Evolutionary conservation across 495 filamentous ascomycete species (phyloP).

Genomic region (Neurospora tetrasperma): DNA sequence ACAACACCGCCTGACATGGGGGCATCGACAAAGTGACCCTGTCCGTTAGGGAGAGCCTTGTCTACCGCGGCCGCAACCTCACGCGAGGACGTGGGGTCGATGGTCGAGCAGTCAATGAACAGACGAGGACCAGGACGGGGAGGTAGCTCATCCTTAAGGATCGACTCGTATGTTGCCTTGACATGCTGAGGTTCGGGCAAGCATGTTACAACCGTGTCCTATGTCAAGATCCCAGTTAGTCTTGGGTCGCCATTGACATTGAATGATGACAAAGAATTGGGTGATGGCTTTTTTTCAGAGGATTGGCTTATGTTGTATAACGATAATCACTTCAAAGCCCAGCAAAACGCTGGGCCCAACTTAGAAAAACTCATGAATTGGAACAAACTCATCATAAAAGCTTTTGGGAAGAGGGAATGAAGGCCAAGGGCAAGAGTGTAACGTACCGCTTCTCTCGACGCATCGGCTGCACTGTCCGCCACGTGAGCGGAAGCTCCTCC

Average conservation of each 20-base stretch:
- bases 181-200: slow-evolving; percentile 75
- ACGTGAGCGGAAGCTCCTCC: slow-evolving; percentile 46
- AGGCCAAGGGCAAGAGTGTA: neutral
- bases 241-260: neutral
- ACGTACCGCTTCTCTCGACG: slow-evolving; percentile 67
- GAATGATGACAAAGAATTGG: neutral
- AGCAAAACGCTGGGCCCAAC: slow-evolving; percentile 35
- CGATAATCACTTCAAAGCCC: slow-evolving; percentile 36
- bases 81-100: slow-evolving; percentile 68
- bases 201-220: slow-evolving; percentile 72
- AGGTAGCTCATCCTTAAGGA: slow-evolving; percentile 43
- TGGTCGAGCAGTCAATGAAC: slow-evolving; percentile 79
- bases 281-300: slow-evolving; percentile 15
- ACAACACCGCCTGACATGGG: slow-evolving; percentile 82
- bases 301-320: slow-evolving; percentile 27
- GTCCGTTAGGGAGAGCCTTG: slow-evolving; percentile 34
- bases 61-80: slow-evolving; percentile 54
- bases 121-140: slow-evolving; percentile 37
- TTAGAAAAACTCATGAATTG: slow-evolving; percentile 40
- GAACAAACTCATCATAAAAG: slow-evolving; percentile 47
- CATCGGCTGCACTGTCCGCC: slow-evolving; percentile 46
- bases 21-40: slow-evolving; percentile 61
- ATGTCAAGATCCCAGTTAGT: neutral
- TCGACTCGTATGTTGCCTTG: slow-evolving; percentile 55
- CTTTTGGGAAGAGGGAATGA: neutral